Base-by-base conservation (phyloP, 208 protist species). In the Angomonas desouzai region DNA sequence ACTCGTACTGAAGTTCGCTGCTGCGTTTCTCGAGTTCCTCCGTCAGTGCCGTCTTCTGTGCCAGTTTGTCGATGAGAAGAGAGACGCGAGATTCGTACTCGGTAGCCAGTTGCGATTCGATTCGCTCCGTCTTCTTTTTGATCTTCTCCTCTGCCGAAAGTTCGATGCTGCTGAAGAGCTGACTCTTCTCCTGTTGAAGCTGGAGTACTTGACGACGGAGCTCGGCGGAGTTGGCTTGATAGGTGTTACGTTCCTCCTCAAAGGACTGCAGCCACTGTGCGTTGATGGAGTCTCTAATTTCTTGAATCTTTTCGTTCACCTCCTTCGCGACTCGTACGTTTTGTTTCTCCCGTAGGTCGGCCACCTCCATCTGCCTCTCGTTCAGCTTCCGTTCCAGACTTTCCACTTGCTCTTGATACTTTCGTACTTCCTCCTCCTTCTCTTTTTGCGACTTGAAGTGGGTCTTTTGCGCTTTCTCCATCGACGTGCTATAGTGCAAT, bases 1-100 rank as follows among this genome's bases (percentile, higher is more conserved):
- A 23, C 45, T 51, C 45, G n/a, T 27, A 51, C 20, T 51, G 45
- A 6, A 51, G n/a, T 51, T 51, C 45, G 45, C 20, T 51, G 20
- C n/a, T 51, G 4, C 45, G 45, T 16, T 51, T 51, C 20, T 51
- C 45, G 9, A 51, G 20, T 9, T 51, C 45, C 20, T 51, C 20
- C 18, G 45, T 51, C 45, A 51, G 45, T 51, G 45, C 6, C n/a
- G 10, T 23, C 20, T 23, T 13, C n/a, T 51, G 45, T 9, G 3
- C 20, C 6, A 51, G 18, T 27, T 23, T 51, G 6, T 51, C 45
- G 10, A 9, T 23, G 10, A 51, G 20, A 13, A 51, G 45, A 27
- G 18, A 6, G 10, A 51, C n/a, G 3, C 20, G 45, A 9, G 45
- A 13, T 16, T 51, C 45, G 20, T 27, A 51, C 45, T 27, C 6